These are phyloP conservation scores for Solanum sejunctum DNA, from an alignment of 257 asterid species.

Conservation along the genomic window DNA sequence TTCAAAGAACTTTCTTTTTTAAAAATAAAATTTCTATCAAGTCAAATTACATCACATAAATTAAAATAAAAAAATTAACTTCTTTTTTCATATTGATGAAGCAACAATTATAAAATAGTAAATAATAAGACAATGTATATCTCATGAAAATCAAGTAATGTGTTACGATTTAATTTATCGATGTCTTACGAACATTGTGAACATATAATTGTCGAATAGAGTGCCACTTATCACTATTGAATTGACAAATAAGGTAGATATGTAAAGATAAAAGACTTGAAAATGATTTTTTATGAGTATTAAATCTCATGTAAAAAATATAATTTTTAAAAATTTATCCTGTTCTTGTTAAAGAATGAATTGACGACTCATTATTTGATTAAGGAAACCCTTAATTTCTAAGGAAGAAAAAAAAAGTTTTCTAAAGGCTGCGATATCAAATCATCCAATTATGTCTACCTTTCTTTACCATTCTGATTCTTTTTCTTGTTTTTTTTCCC, in stretches of 20 bases:
- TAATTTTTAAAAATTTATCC: too few species aligned
- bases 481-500: background rate
- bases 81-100: background rate
- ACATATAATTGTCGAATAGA: background rate
- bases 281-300: too few species aligned
- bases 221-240: background rate
- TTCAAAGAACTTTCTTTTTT: too few species aligned
- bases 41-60: too few species aligned
- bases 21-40: too few species aligned
- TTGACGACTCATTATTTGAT: too few species aligned
- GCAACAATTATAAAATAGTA: too few species aligned
- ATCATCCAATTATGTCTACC: background rate
- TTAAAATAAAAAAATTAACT: background rate
- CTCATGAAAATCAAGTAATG: background rate
- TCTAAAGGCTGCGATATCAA: background rate
- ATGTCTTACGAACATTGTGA: background rate
- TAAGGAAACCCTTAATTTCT: too few species aligned
- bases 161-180: background rate
- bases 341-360: too few species aligned
- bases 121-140: background rate
- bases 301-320: too few species aligned
- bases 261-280: background rate
- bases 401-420: background rate
- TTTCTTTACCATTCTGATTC: background rate
- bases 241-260: background rate